Percentiles rank a stretch among this genome's conserved stretches.
These are phyloP conservation scores for Aspergillus funiculosus DNA, from an alignment of 495 filamentous ascomycete genomes.

Conservation along the genomic window DNA sequence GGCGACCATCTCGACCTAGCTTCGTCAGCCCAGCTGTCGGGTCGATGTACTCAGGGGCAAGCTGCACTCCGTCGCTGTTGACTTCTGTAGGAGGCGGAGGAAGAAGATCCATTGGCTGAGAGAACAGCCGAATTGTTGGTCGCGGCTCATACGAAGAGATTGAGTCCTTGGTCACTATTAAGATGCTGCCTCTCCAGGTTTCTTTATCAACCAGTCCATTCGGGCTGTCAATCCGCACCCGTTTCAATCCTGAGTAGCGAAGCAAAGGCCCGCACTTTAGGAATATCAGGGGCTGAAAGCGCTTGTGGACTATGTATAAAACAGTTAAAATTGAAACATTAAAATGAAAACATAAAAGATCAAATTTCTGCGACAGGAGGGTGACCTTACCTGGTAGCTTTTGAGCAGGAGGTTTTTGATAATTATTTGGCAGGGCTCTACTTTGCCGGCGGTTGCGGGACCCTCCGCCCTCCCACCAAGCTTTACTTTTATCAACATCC, in stretches of 20 bases:
- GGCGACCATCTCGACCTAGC: constrained; percentile 69
- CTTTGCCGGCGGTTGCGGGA: constrained; percentile 36
- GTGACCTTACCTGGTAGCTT: constrained; percentile 36
- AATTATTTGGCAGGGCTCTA: constrained; percentile 36
- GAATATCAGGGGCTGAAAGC: constrained; percentile 76
- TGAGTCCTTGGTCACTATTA: constrained; percentile 86
- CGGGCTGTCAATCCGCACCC: constrained; percentile 31
- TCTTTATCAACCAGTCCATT: constrained; percentile 52
- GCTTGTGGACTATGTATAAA: constrained; percentile 47
- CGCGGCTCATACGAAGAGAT: constrained; percentile 73
- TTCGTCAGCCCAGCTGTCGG: constrained; percentile 84
- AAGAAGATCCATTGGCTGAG: constrained; percentile 75
- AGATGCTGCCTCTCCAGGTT: constrained; percentile 85
- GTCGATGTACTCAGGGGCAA: constrained; percentile 79
- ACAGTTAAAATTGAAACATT: background rate
- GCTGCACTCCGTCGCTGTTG: constrained; percentile 51
- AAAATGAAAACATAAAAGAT: background rate
- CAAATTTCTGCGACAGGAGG: no score
- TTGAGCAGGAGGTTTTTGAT: constrained; percentile 35
- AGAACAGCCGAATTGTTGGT: constrained; percentile 75
- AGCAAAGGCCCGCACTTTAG: constrained; percentile 86
- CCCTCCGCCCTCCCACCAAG: constrained; percentile 42
- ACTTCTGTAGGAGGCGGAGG: constrained; percentile 73
- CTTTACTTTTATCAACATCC: constrained; percentile 38
- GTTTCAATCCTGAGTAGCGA: constrained; percentile 74